phyloP scores from a whole-genome alignment of 164 flowering plant genomes.

The Chloranthus sessilifolius region DNA sequence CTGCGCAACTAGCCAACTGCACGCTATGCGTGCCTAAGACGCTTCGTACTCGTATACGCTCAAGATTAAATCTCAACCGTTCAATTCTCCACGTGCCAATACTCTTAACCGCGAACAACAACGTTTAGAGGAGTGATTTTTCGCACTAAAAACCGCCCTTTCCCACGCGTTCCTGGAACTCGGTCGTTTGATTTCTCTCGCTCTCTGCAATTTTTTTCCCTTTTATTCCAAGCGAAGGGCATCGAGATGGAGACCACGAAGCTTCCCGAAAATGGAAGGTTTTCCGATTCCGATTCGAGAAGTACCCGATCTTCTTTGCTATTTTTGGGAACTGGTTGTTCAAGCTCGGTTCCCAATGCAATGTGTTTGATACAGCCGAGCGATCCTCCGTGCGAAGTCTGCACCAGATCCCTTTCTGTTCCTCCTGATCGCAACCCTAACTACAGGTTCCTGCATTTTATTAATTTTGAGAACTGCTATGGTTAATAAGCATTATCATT shows the following conservation, averaged over 20 bases:
- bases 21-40: too few species aligned
- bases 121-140: too few species aligned
- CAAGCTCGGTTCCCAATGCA: constrained; percentile 71
- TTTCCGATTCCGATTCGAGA: constrained; percentile 1
- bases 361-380: constrained; percentile 81
- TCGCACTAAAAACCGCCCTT: too few species aligned
- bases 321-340: constrained; percentile 90
- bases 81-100: too few species aligned
- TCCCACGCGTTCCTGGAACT: too few species aligned
- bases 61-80: too few species aligned
- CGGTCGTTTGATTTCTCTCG: neutral
- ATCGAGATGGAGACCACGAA: constrained; percentile 7
- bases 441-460: constrained; percentile 50
- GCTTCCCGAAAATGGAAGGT: constrained; percentile 8
- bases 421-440: constrained; percentile 79
- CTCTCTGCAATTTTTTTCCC: neutral
- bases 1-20: too few species aligned
- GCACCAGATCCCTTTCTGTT: constrained; percentile 43
- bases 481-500: neutral
- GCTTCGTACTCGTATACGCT: too few species aligned
- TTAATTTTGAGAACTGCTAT: neutral
- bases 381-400: constrained; percentile 77
- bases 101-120: too few species aligned
- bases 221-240: neutral
- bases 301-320: constrained; percentile 27